Evolutionary conservation across 202 grass and related monocot species (phyloP).

Genomic region (Brachypodium distachyon): DNA sequence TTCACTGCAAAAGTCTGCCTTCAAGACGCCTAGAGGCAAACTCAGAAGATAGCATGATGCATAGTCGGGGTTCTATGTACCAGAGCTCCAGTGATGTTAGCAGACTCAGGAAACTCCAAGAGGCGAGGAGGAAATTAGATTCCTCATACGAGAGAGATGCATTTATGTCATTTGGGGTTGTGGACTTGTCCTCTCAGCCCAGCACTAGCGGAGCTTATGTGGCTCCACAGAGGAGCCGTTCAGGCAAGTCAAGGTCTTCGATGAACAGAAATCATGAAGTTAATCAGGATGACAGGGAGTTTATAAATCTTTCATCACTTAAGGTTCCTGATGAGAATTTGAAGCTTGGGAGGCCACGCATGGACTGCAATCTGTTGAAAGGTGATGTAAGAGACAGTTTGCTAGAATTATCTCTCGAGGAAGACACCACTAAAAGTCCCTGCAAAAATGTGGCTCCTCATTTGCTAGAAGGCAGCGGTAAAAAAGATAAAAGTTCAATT

Average conservation of each 20-base stretch:
- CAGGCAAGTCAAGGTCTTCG: conserved; percentile 24
- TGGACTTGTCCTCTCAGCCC: conserved; percentile 33
- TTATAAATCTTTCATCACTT: conserved; percentile 42
- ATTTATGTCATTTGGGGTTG: conserved; percentile 62
- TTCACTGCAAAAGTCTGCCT: conserved; percentile 81
- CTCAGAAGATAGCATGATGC: conserved; percentile 25
- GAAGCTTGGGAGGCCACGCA: conserved; percentile 32
- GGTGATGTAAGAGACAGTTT: conserved; percentile 19
- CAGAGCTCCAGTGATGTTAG: conserved; percentile 75
- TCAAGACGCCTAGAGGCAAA: conserved; percentile 31
- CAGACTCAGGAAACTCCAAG: conserved; percentile 54
- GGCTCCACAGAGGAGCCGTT: neutral
- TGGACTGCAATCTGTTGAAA: conserved; percentile 57
- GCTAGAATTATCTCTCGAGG: conserved; percentile 42
- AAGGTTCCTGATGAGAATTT: conserved; percentile 34
- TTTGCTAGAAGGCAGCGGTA: conserved; percentile 14
- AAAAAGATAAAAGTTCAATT: conserved; percentile 16
- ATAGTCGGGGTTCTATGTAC: conserved; percentile 81
- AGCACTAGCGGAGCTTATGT: conserved; percentile 31
- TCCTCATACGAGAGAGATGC: conserved; percentile 9
- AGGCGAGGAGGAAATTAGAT: conserved; percentile 60
- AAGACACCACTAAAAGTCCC: conserved; percentile 8
- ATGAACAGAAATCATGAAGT: conserved; percentile 10
- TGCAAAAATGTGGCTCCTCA: conserved; percentile 14
- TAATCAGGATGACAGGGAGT: conserved; percentile 36